Percentiles rank a stretch among this genome's conserved stretches.
phyloP scores from a whole-genome alignment of 306 rosid genomes.

The Rubus idaeus region DNA sequence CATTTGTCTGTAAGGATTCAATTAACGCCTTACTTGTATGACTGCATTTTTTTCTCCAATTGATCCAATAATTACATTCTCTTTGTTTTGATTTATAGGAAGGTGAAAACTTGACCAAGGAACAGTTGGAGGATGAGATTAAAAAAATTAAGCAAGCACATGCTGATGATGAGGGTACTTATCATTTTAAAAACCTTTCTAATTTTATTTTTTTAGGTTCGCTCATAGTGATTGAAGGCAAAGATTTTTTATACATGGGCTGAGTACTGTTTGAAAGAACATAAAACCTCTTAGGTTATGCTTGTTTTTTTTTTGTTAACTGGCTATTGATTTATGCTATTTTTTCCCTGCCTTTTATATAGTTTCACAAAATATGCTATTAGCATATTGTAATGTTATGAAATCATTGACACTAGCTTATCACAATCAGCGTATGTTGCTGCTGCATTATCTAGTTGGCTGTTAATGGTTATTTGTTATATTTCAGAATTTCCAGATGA shows the following conservation, averaged over 20 bases:
- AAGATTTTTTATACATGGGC: neutral
- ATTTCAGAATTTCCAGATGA: slow-evolving; percentile 90
- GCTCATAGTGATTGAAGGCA: neutral
- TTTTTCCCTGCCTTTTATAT: neutral
- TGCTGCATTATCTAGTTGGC: slow-evolving; percentile 12
- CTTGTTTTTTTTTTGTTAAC: neutral
- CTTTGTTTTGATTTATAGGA: slow-evolving; percentile 48
- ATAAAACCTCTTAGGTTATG: neutral
- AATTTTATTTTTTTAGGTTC: neutral
- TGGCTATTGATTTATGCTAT: neutral
- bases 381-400: neutral
- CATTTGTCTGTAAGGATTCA: neutral
- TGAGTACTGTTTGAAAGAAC: neutral
- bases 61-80: neutral
- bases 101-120: slow-evolving; percentile 68
- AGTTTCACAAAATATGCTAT: neutral
- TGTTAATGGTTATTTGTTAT: slow-evolving; percentile 18
- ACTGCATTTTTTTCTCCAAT: neutral
- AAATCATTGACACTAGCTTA: neutral
- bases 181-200: neutral
- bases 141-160: slow-evolving; percentile 81
- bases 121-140: slow-evolving; percentile 77
- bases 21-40: neutral
- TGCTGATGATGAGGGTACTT: slow-evolving; percentile 88
- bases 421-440: neutral